Percentiles rank a stretch among this genome's conserved stretches.
These are phyloP conservation scores for Lepidopterella palustris DNA, from an alignment of 495 filamentous ascomycete genomes.

Conservation along the genomic window DNA sequence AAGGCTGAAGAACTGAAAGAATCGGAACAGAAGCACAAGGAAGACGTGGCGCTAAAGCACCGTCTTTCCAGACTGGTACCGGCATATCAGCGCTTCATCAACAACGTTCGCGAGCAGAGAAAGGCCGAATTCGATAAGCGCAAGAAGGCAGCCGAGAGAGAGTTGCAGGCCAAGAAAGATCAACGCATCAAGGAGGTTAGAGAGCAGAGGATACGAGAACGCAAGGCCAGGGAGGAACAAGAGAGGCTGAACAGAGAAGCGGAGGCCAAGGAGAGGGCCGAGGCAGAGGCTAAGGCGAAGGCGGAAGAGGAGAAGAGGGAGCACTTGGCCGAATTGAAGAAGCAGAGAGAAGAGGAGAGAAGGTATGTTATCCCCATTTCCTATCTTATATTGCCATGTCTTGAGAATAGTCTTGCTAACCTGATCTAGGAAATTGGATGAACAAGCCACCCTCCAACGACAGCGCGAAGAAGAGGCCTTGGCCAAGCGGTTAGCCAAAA, in stretches of 20 bases:
- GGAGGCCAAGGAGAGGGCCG: constrained; percentile 68
- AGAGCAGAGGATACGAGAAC: constrained; percentile 68
- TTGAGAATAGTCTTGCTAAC: constrained; percentile 16
- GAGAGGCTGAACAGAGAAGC: constrained; percentile 71
- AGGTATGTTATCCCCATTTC: constrained; percentile 46
- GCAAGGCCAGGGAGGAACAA: constrained; percentile 71
- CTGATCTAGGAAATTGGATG: constrained; percentile 53
- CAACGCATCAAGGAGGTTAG: constrained; percentile 74
- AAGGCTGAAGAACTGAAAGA: constrained; percentile 72
- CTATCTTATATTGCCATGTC: not conserved
- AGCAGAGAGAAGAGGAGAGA: constrained; percentile 75
- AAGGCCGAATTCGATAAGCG: constrained; percentile 94
- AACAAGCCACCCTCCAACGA: constrained; percentile 56
- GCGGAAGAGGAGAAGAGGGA: constrained; percentile 64
- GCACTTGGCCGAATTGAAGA: constrained; percentile 64
- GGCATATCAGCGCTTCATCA: constrained; percentile 72
- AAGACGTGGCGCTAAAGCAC: constrained; percentile 87
- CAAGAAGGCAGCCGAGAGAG: constrained; percentile 77
- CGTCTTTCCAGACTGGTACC: constrained; percentile 76
- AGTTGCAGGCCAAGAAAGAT: constrained; percentile 83
- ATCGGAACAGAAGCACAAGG: constrained; percentile 78
- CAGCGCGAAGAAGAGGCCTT: constrained; percentile 66
- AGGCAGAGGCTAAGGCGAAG: constrained; percentile 73
- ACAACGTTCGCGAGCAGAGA: constrained; percentile 72
- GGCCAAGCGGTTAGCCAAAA: constrained; percentile 44